Evolutionary conservation across 768 basidiomycete species (phyloP), one percentile per base, ranked within the genome.

Genomic region (Rhizopogon vesiculosus): DNA sequence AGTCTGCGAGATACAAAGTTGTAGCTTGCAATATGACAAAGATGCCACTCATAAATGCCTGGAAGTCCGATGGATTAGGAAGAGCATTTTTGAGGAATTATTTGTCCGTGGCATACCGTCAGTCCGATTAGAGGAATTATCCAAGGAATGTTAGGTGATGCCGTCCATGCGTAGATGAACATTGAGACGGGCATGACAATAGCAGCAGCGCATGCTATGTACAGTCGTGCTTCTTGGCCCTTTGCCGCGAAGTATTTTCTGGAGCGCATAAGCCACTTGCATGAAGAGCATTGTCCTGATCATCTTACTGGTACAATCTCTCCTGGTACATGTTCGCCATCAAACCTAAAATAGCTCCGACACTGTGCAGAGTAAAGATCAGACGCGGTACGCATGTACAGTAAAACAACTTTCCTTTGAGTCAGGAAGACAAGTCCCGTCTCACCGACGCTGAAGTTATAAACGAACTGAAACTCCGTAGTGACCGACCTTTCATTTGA

Each of bases 131-230:
- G 19, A 1, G 67, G 62, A 2, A n/a, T 81, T 12, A 85, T 79
- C 87, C 88, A 90, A 52, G 77, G 81, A 13, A 88, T 74, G 3
- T 57, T 61, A 0, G 78, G 61, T 54, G 76, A 82, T 16, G 82
- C 79, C 22, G 84, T 82, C 82, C 85, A 89, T 0, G 84, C 87
- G 60, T 84, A 89, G 13, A 89, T 80, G 66, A 88, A 82, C 77
- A 87, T 83, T 28, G 78, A 78, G 1, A 73, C 57, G 0, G 85
- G 85, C 53, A 85, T 71, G 5, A 81, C 64, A 22, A 86, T 44
- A 0, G 75, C 83, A 0, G 81, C 83, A 22, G 73, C 63, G 63
- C 84, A 83, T 28, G 81, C 76, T n/a, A 72, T 62, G 54, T 82
- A 84, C 18, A 87, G 63, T 7, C 86, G 77, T 0, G 86, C 86